phyloP scores from a whole-genome alignment of 352 stramenopile genomes.

The Blastocystis sp. region DNA sequence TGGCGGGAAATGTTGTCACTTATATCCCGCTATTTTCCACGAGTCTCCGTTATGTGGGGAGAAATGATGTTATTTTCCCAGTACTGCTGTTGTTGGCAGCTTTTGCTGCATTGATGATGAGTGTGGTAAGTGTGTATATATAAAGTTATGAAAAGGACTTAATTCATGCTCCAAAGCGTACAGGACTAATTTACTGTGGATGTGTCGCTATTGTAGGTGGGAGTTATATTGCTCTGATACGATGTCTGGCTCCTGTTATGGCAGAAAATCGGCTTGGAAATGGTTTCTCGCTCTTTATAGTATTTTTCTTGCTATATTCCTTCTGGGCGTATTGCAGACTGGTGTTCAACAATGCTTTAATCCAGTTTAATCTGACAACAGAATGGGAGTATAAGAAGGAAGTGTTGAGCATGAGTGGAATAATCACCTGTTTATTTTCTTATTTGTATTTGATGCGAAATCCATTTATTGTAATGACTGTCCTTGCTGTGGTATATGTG shows the following conservation, averaged over 20 bases:
- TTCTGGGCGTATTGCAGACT: not conserved
- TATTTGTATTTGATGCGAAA: not conserved
- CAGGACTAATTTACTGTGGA: constrained; percentile 7
- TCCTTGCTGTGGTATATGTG: not conserved
- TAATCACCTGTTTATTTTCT: not conserved
- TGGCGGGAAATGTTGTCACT: not conserved
- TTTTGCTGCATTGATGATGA: not conserved
- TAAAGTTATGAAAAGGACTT: not conserved
- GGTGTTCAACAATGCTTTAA: constrained; percentile 3
- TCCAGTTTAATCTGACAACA: not conserved
- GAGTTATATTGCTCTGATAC: not conserved
- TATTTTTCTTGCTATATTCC: constrained; percentile 22
- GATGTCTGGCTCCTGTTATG: not conserved
- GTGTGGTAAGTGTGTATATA: not conserved
- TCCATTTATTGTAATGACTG: not conserved
- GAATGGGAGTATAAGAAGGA: constrained; percentile 40
- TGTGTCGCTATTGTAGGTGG: not conserved
- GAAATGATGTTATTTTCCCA: not conserved
- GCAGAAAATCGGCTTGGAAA: not conserved
- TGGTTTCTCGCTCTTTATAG: constrained; percentile 14
- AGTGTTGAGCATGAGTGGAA: not conserved
- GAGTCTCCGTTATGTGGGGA: not conserved
- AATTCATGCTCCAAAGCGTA: not conserved
- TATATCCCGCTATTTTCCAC: constrained; percentile 21
- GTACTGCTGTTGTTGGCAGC: not conserved